These are phyloP conservation scores for Xylaria scruposa DNA, from an alignment of 495 filamentous ascomycete genomes.

Conservation along the genomic window DNA sequence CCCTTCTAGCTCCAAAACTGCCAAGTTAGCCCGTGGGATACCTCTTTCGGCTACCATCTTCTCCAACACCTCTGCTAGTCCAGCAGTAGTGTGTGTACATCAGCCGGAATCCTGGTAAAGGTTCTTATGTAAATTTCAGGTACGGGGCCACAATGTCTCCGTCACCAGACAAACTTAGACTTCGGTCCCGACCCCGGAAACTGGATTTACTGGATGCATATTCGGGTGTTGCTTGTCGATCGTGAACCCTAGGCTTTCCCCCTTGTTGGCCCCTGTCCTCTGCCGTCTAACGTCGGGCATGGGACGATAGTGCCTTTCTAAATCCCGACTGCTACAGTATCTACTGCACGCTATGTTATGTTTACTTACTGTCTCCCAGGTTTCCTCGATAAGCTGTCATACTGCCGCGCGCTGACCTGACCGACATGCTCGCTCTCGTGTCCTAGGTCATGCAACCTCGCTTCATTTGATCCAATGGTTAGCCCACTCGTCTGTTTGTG, in stretches of 20 bases:
- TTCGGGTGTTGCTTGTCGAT: slow-evolving; percentile 11
- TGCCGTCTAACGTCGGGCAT: not conserved
- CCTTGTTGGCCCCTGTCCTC: slow-evolving; percentile 10
- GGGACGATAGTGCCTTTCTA: not conserved
- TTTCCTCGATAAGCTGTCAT: not conserved
- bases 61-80: not conserved
- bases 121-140: not conserved
- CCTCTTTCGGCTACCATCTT: not conserved
- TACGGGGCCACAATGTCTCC: slow-evolving; percentile 11
- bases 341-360: not conserved
- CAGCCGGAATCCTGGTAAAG: not conserved
- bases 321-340: not conserved
- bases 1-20: not conserved
- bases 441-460: slow-evolving; percentile 38
- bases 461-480: slow-evolving; percentile 41
- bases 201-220: slow-evolving; percentile 6
- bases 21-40: not conserved
- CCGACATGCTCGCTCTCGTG: slow-evolving; percentile 23
- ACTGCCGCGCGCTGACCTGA: slow-evolving; percentile 16
- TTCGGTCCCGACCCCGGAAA: slow-evolving; percentile 10
- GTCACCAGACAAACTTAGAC: slow-evolving; percentile 3
- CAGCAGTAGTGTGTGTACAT: not conserved
- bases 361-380: not conserved
- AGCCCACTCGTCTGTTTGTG: slow-evolving; percentile 17
- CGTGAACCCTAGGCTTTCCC: slow-evolving; percentile 9